Conservation (phyloP, 768 basidiomycete genomes). For the Trametes punicea region DNA sequence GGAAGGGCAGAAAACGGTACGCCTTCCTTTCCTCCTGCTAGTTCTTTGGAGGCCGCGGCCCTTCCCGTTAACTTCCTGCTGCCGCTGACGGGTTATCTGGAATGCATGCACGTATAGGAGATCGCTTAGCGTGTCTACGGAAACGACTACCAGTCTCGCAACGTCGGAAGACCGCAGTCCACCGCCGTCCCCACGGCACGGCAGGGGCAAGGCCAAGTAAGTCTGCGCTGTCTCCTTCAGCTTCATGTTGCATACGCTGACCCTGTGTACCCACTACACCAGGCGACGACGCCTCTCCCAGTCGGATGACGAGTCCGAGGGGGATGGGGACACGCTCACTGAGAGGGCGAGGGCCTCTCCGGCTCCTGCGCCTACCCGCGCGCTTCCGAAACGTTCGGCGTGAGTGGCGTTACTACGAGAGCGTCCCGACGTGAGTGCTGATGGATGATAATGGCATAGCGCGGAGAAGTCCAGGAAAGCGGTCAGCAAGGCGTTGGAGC, state of each 20-base stretch:
- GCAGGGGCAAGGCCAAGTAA: slow-evolving; percentile 32
- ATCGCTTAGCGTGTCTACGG: slow-evolving; percentile 56
- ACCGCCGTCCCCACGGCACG: slow-evolving; percentile 13
- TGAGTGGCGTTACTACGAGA: slow-evolving; percentile 32
- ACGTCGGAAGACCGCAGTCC: slow-evolving; percentile 22
- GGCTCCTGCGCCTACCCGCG: slow-evolving; percentile 43
- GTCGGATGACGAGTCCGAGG: slow-evolving; percentile 46
- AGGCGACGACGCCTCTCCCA: slow-evolving; percentile 58
- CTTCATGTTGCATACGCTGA: background rate
- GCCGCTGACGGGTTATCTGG: background rate
- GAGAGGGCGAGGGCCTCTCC: slow-evolving; percentile 34
- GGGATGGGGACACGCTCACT: slow-evolving; percentile 30
- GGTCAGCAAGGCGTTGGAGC: slow-evolving; percentile 18
- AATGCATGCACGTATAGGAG: slow-evolving; percentile 38
- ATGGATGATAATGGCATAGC: slow-evolving; percentile 22
- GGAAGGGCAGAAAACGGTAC: slow-evolving; percentile 48
- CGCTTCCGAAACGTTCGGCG: slow-evolving; percentile 58
- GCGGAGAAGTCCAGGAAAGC: slow-evolving; percentile 32
- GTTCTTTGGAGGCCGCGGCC: background rate
- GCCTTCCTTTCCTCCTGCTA: slow-evolving; percentile 24
- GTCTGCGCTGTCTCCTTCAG: slow-evolving; percentile 26
- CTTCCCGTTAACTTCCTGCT: too few species aligned
- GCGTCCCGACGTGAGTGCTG: background rate
- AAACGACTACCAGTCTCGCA: slow-evolving; percentile 36
- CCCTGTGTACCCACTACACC: background rate